Conservation (phyloP, 106 monocot genomes). For the Dendrobium huoshanense region DNA sequence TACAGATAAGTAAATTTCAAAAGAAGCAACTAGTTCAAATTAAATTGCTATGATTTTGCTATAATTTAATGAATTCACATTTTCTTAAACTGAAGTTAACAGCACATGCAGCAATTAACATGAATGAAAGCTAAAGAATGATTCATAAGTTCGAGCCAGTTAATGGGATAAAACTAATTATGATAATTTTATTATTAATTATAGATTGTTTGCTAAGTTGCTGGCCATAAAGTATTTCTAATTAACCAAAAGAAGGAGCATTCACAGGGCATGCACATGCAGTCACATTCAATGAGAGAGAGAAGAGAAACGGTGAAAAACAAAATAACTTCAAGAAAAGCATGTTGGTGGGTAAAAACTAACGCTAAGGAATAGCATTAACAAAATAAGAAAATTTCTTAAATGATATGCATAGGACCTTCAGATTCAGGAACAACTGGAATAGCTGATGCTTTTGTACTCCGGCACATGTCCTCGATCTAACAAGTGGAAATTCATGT, state of each 20-base stretch:
- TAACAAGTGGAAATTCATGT: constrained; percentile 22
- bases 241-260: background rate
- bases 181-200: background rate
- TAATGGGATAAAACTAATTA: background rate
- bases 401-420: constrained; percentile 31
- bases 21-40: background rate
- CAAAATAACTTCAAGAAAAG: background rate
- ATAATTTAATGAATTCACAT: background rate
- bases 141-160: background rate
- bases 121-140: background rate
- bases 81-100: too few species aligned
- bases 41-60: background rate
- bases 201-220: background rate
- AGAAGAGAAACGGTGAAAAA: background rate
- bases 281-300: background rate
- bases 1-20: background rate
- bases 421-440: constrained; percentile 93
- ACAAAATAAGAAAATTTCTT: background rate
- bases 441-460: constrained; percentile 74
- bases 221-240: background rate
- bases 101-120: background rate
- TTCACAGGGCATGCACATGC: background rate
- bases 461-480: constrained; percentile 89
- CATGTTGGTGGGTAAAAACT: background rate
- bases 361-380: background rate